phyloP scores from a whole-genome alignment of 306 rosid species.

The Begonia masoniana region DNA sequence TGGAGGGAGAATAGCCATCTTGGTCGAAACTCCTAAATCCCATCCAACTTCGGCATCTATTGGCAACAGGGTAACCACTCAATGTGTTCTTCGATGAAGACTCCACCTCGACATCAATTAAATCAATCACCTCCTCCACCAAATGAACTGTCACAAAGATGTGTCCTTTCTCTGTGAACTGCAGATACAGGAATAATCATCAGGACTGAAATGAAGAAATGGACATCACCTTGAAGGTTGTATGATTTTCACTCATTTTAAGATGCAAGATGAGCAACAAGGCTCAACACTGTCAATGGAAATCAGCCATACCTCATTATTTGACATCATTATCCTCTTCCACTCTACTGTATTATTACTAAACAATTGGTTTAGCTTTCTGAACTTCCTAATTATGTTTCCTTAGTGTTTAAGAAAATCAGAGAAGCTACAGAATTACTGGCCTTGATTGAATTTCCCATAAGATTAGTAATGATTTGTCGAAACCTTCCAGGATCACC shows the following conservation, averaged over 20 bases:
- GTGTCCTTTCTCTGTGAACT: constrained; percentile 98
- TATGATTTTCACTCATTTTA: not conserved
- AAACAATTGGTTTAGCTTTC: not conserved
- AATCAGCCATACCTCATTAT: too few species aligned
- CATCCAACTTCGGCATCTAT: constrained; percentile 59
- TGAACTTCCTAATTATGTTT: not conserved
- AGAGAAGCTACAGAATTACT: constrained; percentile 12
- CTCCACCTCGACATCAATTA: constrained; percentile 60
- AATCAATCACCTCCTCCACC: constrained; percentile 61
- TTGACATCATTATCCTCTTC: too few species aligned
- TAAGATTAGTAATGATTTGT: constrained; percentile 75
- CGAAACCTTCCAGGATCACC: constrained; percentile 91
- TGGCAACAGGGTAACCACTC: constrained; percentile 73
- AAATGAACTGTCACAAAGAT: constrained; percentile 82
- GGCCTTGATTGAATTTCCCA: constrained; percentile 84
- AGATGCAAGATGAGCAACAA: not conserved
- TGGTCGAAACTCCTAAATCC: constrained; percentile 42
- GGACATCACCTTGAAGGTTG: not conserved
- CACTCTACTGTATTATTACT: too few species aligned
- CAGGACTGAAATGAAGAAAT: not conserved
- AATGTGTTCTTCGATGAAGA: constrained; percentile 49
- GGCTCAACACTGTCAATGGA: too few species aligned
- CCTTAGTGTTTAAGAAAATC: not conserved
- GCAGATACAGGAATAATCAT: constrained; percentile 22
- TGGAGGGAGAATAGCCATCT: constrained; percentile 43